Evolutionary conservation across 768 basidiomycete species (phyloP).

Genomic region (Tephrocybe sp.): DNA sequence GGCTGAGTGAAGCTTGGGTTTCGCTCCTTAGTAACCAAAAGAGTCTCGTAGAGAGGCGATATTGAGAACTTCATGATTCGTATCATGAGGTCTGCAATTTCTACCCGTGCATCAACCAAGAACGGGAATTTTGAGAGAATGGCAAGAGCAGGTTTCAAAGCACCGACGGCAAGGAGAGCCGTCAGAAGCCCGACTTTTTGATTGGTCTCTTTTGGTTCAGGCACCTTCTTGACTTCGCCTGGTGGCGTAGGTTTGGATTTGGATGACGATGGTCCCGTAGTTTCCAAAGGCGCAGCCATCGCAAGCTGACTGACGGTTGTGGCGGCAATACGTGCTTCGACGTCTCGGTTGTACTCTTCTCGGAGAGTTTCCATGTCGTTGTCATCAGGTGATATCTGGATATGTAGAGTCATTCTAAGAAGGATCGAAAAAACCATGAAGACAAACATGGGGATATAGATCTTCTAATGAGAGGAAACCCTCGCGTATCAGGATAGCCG

Average conservation of each 20-base stretch:
- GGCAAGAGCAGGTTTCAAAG: conserved; percentile 70
- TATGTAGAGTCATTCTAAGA: not conserved
- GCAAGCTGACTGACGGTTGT: conserved; percentile 77
- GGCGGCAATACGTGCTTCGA: conserved; percentile 61
- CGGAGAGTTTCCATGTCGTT: conserved; percentile 67
- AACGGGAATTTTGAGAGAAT: conserved; percentile 84
- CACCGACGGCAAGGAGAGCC: conserved; percentile 85
- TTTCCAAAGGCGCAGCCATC: conserved; percentile 80
- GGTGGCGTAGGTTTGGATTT: conserved; percentile 38
- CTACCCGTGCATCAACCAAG: conserved; percentile 76
- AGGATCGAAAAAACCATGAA: not conserved
- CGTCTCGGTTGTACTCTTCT: conserved; percentile 61
- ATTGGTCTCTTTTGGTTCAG: conserved; percentile 48
- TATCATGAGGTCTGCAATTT: conserved; percentile 84
- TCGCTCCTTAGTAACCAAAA: conserved; percentile 53
- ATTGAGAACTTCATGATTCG: conserved; percentile 72
- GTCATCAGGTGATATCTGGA: conserved; percentile 72
- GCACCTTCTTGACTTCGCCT: conserved; percentile 30
- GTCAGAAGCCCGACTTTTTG: conserved; percentile 79
- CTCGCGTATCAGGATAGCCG: conserved; percentile 88
- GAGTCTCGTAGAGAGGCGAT: conserved; percentile 58
- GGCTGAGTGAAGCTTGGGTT: conserved; percentile 62
- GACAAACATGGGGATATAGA: conserved; percentile 81
- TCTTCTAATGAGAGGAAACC: conserved; percentile 86
- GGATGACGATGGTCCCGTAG: conserved; percentile 35